phyloP scores from a whole-genome alignment of 192 early-diverging fungal species.

The Chytriomyces hyalinus region DNA sequence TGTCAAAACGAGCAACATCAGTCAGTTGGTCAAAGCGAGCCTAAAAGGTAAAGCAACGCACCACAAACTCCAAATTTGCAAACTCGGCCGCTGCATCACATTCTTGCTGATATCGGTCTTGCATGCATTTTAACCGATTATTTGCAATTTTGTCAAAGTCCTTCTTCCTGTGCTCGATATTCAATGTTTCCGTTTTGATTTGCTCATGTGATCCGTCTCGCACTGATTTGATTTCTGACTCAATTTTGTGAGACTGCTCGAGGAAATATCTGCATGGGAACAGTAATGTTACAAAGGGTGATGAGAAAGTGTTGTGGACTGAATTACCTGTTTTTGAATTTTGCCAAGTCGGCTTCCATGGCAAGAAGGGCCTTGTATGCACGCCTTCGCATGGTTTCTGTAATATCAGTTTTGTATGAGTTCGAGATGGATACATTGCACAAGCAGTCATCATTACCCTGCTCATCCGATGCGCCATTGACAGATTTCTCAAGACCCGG shows the following conservation, averaged over 20 bases:
- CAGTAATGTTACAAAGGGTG: neutral
- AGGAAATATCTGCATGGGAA: constrained; percentile 11
- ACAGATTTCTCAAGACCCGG: neutral
- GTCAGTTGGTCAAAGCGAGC: neutral
- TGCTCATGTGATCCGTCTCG: constrained; percentile 13
- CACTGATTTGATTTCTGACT: constrained; percentile 25
- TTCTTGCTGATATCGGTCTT: constrained; percentile 7
- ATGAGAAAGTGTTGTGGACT: neutral
- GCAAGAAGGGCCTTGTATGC: constrained; percentile 21
- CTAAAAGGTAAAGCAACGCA: neutral
- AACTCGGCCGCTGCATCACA: constrained; percentile 21
- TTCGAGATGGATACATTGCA: neutral
- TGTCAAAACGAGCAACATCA: neutral
- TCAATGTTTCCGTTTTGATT: constrained; percentile 4
- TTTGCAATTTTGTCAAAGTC: constrained; percentile 15
- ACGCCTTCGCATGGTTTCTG: constrained; percentile 21
- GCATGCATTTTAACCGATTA: constrained; percentile 3
- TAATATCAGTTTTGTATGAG: constrained; percentile 41
- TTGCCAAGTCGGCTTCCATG: constrained; percentile 5
- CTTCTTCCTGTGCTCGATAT: constrained; percentile 12
- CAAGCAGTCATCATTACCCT: neutral
- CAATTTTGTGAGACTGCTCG: constrained; percentile 21
- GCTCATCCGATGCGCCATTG: neutral
- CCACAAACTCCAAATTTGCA: constrained; percentile 28
- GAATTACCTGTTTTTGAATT: constrained; percentile 20